phyloP scores from a whole-genome alignment of 2,329 filamentous ascomycete genomes.

The Emericellopsis cladophorae region DNA sequence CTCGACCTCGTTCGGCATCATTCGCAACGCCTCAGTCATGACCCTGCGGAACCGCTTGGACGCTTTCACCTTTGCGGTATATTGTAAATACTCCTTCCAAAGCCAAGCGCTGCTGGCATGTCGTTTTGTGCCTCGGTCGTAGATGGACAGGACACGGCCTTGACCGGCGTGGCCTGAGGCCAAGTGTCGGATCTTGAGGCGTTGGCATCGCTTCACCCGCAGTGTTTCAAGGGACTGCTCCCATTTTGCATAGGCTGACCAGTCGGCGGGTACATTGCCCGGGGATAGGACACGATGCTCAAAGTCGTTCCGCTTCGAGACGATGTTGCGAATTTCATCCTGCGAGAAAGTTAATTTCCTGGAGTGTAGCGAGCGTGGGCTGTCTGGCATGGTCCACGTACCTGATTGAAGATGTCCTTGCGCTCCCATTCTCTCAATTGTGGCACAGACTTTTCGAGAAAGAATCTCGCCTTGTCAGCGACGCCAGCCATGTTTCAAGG shows the following conservation, averaged over 20 bases:
- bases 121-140: constrained; percentile 73
- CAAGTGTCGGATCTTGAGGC: constrained; percentile 59
- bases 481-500: constrained; percentile 57
- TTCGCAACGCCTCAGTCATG: constrained; percentile 58
- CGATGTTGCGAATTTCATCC: constrained; percentile 83
- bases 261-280: constrained; percentile 65
- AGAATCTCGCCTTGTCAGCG: constrained; percentile 90
- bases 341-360: constrained; percentile 18
- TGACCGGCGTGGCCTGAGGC: constrained; percentile 60
- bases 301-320: constrained; percentile 82
- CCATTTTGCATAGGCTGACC: constrained; percentile 69
- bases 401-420: constrained; percentile 80
- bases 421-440: constrained; percentile 87
- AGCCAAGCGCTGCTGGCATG: constrained; percentile 71
- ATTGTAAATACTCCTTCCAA: constrained; percentile 86
- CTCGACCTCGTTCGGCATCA: constrained; percentile 73
- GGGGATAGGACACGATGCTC: constrained; percentile 83
- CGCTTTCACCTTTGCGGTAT: constrained; percentile 56
- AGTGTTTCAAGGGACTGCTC: constrained; percentile 60
- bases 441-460: constrained; percentile 81
- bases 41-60: constrained; percentile 52
- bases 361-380: too few relatives aligned
- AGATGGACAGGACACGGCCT: constrained; percentile 75
- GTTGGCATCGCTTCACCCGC: constrained; percentile 69
- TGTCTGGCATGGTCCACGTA: constrained; percentile 17